These are phyloP conservation scores for Drosera spatulata DNA, from an alignment of 179 eudicot species.

Conservation along the genomic window DNA sequence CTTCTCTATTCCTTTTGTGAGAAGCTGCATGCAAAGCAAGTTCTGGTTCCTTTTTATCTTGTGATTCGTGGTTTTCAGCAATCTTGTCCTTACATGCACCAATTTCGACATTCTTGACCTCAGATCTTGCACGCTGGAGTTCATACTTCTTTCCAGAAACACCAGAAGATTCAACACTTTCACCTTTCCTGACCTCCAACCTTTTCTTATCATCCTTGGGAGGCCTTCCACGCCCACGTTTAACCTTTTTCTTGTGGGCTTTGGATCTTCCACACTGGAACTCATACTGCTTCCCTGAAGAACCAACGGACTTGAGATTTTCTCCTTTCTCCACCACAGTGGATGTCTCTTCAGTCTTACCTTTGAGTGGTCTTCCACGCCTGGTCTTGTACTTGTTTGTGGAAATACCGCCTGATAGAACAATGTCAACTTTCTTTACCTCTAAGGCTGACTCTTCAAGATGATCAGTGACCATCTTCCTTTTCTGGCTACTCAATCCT, in stretches of 20 bases:
- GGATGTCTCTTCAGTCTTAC: too few species aligned
- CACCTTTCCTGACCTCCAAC: background rate
- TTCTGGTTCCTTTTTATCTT: conserved; percentile 1
- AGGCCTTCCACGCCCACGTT: conserved; percentile 1
- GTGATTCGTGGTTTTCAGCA: background rate
- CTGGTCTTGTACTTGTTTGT: conserved; percentile 15
- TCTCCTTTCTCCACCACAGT: too few species aligned
- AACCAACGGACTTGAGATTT: too few species aligned
- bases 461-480: conserved; percentile 16
- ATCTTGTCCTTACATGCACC: background rate
- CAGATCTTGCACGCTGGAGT: conserved; percentile 33
- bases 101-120: conserved; percentile 2
- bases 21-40: conserved; percentile 15
- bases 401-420: conserved; percentile 5
- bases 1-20: conserved; percentile 11
- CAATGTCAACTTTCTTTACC: conserved; percentile 8
- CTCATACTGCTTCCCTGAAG: too few species aligned
- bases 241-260: conserved; percentile 1
- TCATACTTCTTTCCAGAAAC: conserved; percentile 6
- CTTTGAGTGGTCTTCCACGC: conserved; percentile 39
- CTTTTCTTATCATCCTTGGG: conserved; percentile 1
- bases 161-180: conserved; percentile 7
- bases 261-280: too few species aligned
- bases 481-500: conserved; percentile 3
- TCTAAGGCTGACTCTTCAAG: background rate